A percentile compares a stretch with the other conserved stretches of the same genome.
Evolutionary conservation across 441 rosid genomes (phyloP).

Genomic region (Syzygium malaccense): DNA sequence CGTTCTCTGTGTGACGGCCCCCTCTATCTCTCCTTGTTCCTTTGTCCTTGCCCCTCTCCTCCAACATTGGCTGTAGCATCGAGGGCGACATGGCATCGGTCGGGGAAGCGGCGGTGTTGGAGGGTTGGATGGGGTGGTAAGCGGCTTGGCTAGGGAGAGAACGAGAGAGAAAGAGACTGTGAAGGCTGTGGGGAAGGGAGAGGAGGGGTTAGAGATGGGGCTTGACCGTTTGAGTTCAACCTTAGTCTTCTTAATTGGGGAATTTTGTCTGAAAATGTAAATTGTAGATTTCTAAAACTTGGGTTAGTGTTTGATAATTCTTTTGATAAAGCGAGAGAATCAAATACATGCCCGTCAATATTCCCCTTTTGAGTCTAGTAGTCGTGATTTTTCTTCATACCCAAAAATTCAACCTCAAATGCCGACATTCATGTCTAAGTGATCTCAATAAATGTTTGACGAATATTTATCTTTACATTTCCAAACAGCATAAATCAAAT

Average conservation of each 20-base stretch:
- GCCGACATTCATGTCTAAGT: not conserved
- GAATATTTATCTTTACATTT: rapidly evolving
- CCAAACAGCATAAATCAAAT: rapidly evolving
- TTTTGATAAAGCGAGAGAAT: not conserved
- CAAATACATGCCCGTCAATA: not conserved
- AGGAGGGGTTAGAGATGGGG: not conserved
- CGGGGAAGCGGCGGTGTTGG: not conserved
- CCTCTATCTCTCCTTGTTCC: not conserved
- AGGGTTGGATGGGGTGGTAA: not conserved
- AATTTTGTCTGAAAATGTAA: not conserved
- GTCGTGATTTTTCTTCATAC: rapidly evolving
- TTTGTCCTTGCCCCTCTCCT: not conserved
- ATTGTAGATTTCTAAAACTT: too few species aligned
- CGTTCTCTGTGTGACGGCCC: not conserved
- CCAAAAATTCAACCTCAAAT: not conserved
- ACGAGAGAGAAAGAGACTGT: not conserved
- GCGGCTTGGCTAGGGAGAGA: not conserved
- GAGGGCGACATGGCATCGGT: not conserved
- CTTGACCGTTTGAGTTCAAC: not conserved
- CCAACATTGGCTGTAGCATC: rapidly evolving
- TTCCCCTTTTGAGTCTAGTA: not conserved
- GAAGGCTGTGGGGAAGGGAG: not conserved
- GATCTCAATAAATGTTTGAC: not conserved
- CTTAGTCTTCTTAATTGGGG: not conserved
- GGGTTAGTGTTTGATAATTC: not conserved